Conservation (phyloP, 2,329 filamentous ascomycete genomes). For the Cordyceps fumosorosea region DNA sequence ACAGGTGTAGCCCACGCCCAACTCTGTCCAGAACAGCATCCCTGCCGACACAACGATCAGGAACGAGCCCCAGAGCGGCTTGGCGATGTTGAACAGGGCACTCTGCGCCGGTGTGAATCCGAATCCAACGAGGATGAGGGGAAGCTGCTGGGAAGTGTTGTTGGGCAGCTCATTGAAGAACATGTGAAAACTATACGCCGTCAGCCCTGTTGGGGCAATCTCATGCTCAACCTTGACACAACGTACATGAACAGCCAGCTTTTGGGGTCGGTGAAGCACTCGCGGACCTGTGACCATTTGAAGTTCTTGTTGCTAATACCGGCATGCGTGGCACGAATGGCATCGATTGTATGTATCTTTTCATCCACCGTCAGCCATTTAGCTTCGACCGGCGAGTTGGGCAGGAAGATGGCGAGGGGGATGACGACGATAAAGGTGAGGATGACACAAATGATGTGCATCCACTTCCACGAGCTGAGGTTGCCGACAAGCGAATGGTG, state of each 20-base stretch:
- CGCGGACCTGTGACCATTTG: constrained; percentile 20
- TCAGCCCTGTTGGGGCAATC: background rate
- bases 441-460: constrained; percentile 47
- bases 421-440: constrained; percentile 46
- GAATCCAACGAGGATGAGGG: constrained; percentile 20
- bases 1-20: constrained; percentile 21
- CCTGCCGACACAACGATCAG: constrained; percentile 18
- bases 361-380: constrained; percentile 18
- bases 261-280: constrained; percentile 18
- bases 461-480: constrained; percentile 34
- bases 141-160: constrained; percentile 21
- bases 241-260: constrained; percentile 19
- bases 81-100: constrained; percentile 21
- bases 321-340: constrained; percentile 18
- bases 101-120: constrained; percentile 21
- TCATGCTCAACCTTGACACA: background rate
- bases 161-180: constrained; percentile 23
- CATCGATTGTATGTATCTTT: constrained; percentile 18
- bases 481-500: constrained; percentile 15
- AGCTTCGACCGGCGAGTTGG: constrained; percentile 18
- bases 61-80: constrained; percentile 18
- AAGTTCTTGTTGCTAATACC: constrained; percentile 19
- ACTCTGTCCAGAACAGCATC: constrained; percentile 17
- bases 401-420: constrained; percentile 17
- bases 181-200: constrained; percentile 18